phyloP scores from a whole-genome alignment of 306 rosid genomes.

The Quercus gilva region DNA sequence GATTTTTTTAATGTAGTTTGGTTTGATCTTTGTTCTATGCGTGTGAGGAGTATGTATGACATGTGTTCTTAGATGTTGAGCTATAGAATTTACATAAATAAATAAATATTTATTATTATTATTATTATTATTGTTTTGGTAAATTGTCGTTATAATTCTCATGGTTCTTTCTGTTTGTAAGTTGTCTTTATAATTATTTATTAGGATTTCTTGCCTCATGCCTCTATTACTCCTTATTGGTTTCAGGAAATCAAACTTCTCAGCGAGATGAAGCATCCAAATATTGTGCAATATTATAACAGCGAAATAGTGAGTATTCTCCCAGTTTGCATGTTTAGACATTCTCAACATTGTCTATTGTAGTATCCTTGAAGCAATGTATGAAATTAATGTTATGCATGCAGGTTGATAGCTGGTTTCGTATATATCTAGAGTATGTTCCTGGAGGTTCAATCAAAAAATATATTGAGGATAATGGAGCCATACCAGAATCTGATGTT shows the following conservation, averaged over 20 bases:
- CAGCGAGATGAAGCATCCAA: constrained; percentile 43
- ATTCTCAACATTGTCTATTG: neutral
- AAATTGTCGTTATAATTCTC: neutral
- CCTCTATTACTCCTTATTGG: constrained; percentile 15
- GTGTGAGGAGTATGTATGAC: too few relatives aligned
- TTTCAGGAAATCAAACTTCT: constrained; percentile 90
- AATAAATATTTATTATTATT: neutral
- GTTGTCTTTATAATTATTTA: neutral
- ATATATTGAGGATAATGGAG: constrained; percentile 87
- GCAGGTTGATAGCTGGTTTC: constrained; percentile 77
- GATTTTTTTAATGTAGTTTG: too few relatives aligned
- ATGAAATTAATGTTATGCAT: constrained; percentile 17
- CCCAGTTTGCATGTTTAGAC: too few relatives aligned
- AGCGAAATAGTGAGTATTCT: too few relatives aligned
- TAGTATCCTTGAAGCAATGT: neutral
- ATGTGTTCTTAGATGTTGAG: neutral
- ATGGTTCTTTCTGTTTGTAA: neutral
- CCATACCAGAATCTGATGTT: constrained; percentile 82
- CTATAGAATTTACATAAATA: neutral
- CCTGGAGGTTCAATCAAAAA: constrained; percentile 95
- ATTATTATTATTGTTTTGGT: neutral
- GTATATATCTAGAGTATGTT: constrained; percentile 85
- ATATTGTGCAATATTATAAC: too few relatives aligned
- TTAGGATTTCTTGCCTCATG: neutral
- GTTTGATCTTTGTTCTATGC: too few relatives aligned